phyloP scores from a whole-genome alignment of 495 filamentous ascomycete genomes.

The Aspergillus incahuasiensis region DNA sequence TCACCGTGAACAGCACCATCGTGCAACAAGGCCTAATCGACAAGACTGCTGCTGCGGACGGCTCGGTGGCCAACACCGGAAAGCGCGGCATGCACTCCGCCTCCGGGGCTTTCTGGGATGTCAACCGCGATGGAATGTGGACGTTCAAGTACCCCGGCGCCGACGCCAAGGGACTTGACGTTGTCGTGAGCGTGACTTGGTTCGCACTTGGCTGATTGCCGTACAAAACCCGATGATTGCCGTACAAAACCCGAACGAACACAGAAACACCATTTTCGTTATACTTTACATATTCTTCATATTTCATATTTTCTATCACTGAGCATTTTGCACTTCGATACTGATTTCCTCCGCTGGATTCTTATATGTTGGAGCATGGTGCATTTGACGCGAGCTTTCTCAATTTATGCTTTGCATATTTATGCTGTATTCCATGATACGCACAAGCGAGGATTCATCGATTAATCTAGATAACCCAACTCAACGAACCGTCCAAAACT shows the following conservation, averaged over 20 bases:
- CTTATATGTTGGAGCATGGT: slow-evolving; percentile 6
- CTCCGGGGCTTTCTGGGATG: slow-evolving; percentile 93
- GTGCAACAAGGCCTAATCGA: slow-evolving; percentile 71
- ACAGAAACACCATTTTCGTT: slow-evolving; percentile 11
- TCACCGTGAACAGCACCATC: slow-evolving; percentile 93
- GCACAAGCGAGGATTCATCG: background rate
- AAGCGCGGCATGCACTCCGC: slow-evolving; percentile 95
- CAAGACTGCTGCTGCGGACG: slow-evolving; percentile 36
- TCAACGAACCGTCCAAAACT: slow-evolving; percentile 21
- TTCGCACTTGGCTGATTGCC: slow-evolving; percentile 49
- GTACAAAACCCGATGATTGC: too few species aligned
- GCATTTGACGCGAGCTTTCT: slow-evolving; percentile 4
- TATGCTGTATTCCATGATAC: slow-evolving; percentile 7
- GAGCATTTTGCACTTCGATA: slow-evolving; percentile 10
- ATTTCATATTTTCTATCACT: background rate
- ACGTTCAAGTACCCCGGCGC: slow-evolving; percentile 89
- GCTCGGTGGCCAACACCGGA: slow-evolving; percentile 53
- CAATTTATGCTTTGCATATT: slow-evolving; percentile 2
- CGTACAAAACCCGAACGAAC: too few species aligned
- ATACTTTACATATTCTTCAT: background rate
- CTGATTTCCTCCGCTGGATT: background rate
- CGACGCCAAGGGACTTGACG: slow-evolving; percentile 80
- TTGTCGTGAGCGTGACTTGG: slow-evolving; percentile 91
- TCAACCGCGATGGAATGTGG: slow-evolving; percentile 97
- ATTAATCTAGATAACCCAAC: slow-evolving; percentile 5